phyloP scores from a whole-genome alignment of 208 protist species.

The Acanthamoeba rhysodes region DNA sequence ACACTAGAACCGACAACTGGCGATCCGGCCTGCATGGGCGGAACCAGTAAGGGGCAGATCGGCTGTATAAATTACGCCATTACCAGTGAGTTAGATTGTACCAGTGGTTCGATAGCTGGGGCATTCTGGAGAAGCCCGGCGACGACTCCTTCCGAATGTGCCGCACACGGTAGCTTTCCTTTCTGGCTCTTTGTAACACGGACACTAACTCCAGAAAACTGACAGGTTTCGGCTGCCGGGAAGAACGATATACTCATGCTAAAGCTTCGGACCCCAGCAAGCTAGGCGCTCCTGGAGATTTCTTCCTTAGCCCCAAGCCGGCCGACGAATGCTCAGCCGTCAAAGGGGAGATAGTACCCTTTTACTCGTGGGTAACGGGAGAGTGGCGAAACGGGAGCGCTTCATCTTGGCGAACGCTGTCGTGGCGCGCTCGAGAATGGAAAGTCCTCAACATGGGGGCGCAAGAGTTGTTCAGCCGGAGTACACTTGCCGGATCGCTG shows the following conservation, averaged over 20 bases:
- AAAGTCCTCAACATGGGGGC: not conserved
- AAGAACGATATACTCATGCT: not conserved
- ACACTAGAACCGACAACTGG: not conserved
- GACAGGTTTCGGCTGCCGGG: not conserved
- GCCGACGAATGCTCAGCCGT: not conserved
- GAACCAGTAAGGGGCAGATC: constrained; percentile 1
- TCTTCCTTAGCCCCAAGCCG: not conserved
- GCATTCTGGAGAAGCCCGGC: not conserved
- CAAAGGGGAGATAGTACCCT: not conserved
- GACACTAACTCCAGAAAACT: not conserved
- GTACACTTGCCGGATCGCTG: not conserved
- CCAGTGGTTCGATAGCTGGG: not conserved
- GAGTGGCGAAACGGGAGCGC: not conserved
- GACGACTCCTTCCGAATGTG: not conserved
- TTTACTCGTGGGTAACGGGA: not conserved
- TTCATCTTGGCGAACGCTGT: not conserved
- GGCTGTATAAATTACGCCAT: not conserved
- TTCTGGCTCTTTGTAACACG: no score
- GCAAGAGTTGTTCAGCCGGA: not conserved
- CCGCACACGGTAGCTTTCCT: not conserved
- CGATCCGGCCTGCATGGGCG: not conserved
- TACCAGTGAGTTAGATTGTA: not conserved
- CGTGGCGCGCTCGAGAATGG: not conserved
- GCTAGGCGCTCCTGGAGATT: not conserved
- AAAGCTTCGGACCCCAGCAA: not conserved